phyloP scores from a whole-genome alignment of 192 early-diverging fungal species.

The Backusella westeae region DNA sequence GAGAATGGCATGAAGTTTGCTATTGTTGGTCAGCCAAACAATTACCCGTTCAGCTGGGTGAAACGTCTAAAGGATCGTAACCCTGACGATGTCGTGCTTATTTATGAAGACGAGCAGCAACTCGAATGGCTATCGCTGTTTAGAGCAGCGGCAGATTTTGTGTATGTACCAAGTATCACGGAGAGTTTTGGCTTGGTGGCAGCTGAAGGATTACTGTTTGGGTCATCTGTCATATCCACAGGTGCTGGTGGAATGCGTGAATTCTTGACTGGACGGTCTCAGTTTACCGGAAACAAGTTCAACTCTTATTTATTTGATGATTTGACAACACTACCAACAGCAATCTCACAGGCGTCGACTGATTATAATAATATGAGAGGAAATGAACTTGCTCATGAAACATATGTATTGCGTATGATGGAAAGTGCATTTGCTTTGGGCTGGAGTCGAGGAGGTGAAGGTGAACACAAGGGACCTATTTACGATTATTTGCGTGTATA shows the following conservation, averaged over 20 bases:
- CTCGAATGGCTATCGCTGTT: constrained; percentile 43
- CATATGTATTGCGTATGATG: constrained; percentile 39
- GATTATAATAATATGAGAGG: constrained; percentile 29
- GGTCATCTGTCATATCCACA: constrained; percentile 46
- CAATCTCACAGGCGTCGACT: constrained; percentile 31
- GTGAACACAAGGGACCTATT: constrained; percentile 33
- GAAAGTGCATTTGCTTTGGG: constrained; percentile 42
- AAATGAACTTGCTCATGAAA: constrained; percentile 27
- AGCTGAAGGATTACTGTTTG: constrained; percentile 56
- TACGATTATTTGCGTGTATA: constrained; percentile 45
- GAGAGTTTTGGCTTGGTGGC: constrained; percentile 58
- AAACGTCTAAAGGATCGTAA: constrained; percentile 31
- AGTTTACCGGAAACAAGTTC: not conserved
- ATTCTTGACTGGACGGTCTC: constrained; percentile 48
- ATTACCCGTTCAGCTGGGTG: constrained; percentile 43
- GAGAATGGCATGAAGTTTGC: constrained; percentile 44
- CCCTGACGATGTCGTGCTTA: constrained; percentile 40
- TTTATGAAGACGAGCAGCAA: constrained; percentile 40
- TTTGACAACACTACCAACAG: constrained; percentile 19
- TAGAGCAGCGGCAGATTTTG: constrained; percentile 53
- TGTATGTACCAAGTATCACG: constrained; percentile 51
- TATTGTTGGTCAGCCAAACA: constrained; percentile 55
- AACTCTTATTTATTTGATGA: constrained; percentile 38
- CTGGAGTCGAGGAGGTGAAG: constrained; percentile 35
- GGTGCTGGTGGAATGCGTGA: constrained; percentile 52